Conservation (phyloP, 176 grass and related monocot genomes). For the Oryza australiensis region DNA sequence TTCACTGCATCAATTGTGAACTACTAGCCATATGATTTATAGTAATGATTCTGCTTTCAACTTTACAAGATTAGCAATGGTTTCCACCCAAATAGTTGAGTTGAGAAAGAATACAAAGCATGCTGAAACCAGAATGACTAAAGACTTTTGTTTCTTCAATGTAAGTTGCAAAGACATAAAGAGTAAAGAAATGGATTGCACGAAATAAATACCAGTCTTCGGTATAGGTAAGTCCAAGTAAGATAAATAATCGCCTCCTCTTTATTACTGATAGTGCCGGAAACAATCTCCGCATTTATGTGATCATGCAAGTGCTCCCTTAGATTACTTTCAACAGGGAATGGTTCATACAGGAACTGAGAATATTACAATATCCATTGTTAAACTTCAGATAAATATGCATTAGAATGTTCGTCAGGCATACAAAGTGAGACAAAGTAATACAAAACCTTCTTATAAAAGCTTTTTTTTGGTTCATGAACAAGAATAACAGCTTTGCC, state of each 20-base stretch:
- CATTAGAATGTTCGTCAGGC: slow-evolving; percentile 13
- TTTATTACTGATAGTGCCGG: slow-evolving; percentile 84
- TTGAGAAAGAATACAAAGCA: not conserved
- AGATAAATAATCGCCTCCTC: slow-evolving; percentile 98
- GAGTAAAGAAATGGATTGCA: slow-evolving; percentile 16
- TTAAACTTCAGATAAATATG: slow-evolving; percentile 41
- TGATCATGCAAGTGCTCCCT: slow-evolving; percentile 94
- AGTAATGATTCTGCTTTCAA: not conserved
- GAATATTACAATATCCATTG: slow-evolving; percentile 36
- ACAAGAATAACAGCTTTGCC: slow-evolving; percentile 99
- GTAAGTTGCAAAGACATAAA: slow-evolving; percentile 30
- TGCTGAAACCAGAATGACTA: too few species aligned
- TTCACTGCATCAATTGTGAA: not conserved
- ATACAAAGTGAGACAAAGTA: slow-evolving; percentile 35
- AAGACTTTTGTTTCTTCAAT: not conserved
- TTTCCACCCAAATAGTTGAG: not conserved
- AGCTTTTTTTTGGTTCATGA: slow-evolving; percentile 99
- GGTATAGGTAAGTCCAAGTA: slow-evolving; percentile 96
- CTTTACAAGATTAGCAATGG: slow-evolving; percentile 17
- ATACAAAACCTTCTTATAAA: slow-evolving; percentile 87
- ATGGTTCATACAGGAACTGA: slow-evolving; percentile 97
- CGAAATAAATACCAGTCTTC: slow-evolving; percentile 73
- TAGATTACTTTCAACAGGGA: slow-evolving; percentile 97
- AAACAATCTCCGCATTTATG: slow-evolving; percentile 98
- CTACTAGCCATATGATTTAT: not conserved